phyloP scores from a whole-genome alignment of 106 monocot genomes.

The Amphibolis antarctica region DNA sequence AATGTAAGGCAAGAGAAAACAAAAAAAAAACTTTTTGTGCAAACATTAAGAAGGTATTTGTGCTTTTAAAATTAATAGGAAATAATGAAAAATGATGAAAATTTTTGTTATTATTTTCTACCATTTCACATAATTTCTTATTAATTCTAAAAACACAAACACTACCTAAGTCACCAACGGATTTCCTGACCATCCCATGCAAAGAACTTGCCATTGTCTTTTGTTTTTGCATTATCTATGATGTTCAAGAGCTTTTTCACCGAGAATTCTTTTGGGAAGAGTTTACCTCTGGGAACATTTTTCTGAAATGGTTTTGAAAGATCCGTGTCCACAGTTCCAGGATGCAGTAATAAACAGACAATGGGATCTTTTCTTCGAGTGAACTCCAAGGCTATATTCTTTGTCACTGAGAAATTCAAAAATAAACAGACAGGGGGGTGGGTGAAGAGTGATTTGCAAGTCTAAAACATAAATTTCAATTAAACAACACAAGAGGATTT shows the following conservation, averaged over 20 bases:
- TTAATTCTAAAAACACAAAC: too few species aligned
- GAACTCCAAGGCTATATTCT: constrained; percentile 70
- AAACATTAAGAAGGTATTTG: too few species aligned
- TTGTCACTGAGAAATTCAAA: constrained; percentile 54
- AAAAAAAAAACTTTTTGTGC: too few species aligned
- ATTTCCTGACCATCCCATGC: constrained; percentile 94
- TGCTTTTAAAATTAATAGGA: too few species aligned
- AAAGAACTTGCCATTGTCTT: constrained; percentile 92
- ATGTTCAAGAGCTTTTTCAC: constrained; percentile 63
- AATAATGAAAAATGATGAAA: too few species aligned
- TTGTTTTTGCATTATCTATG: constrained; percentile 46
- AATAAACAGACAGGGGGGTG: neutral
- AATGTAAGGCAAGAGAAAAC: too few species aligned
- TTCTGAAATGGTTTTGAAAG: constrained; percentile 86
- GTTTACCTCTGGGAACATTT: constrained; percentile 69
- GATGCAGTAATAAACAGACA: constrained; percentile 79
- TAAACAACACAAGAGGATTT: too few species aligned
- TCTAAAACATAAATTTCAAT: neutral
- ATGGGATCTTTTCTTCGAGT: constrained; percentile 77
- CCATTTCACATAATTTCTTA: too few species aligned
- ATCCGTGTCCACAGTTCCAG: constrained; percentile 93
- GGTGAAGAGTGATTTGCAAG: neutral
- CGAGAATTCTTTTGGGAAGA: constrained; percentile 77
- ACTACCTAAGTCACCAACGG: constrained; percentile 75
- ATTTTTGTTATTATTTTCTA: too few species aligned